Conservation (phyloP, 2,329 filamentous ascomycete species). For the Magnaporthiopsis rhizophila region DNA sequence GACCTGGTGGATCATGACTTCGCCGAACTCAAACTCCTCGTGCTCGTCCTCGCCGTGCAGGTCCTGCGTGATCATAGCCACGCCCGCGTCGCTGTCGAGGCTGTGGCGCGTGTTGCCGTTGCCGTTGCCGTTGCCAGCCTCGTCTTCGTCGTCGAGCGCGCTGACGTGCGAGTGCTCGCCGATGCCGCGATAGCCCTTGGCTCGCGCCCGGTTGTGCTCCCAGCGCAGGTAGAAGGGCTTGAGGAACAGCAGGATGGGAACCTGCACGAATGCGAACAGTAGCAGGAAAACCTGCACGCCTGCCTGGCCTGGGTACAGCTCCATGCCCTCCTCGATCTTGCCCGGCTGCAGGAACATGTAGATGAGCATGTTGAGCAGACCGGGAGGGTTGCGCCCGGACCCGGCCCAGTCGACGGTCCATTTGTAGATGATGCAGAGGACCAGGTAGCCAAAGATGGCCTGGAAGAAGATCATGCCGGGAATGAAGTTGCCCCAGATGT, state of each 20-base stretch:
- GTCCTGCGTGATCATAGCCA: constrained; percentile 83
- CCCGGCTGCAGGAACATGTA: constrained; percentile 98
- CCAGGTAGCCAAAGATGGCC: constrained; percentile 93
- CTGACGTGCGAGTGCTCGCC: constrained; percentile 83
- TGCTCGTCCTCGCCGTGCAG: constrained; percentile 69
- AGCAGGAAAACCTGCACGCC: constrained; percentile 70
- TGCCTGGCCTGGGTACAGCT: constrained; percentile 71
- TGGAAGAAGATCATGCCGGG: constrained; percentile 99
- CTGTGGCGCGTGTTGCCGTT: constrained; percentile 39
- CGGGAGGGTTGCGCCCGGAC: constrained; percentile 62
- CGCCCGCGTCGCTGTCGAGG: constrained; percentile 60
- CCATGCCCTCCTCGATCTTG: constrained; percentile 48
- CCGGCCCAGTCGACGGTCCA: constrained; percentile 84
- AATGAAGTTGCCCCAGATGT: constrained; percentile 95
- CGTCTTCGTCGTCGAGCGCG: constrained; percentile 74
- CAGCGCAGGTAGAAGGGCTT: constrained; percentile 93
- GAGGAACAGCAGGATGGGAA: constrained; percentile 84
- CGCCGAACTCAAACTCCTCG: constrained; percentile 94
- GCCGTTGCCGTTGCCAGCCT: constrained; percentile 51
- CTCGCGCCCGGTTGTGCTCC: constrained; percentile 85
- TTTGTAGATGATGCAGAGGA: constrained; percentile 92
- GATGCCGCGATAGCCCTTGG: constrained; percentile 84
- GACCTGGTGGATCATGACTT: constrained; percentile 97
- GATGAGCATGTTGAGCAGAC: constrained; percentile 96
- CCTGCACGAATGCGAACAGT: constrained; percentile 74